phyloP scores from a whole-genome alignment of 129 eudicot species.

The Helianthus annuus region HanXRQr2.0-SUNRISE NC_035447.2:46391629-46392128 shows the following conservation, averaged over 20 bases:
- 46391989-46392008: too few relatives aligned
- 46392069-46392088: too few relatives aligned
- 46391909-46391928: too few relatives aligned
- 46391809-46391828: constrained; percentile 79
- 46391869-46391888: constrained; percentile 77
- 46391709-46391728: constrained; percentile 10
- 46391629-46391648: constrained; percentile 38
- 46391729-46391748: constrained; percentile 49
- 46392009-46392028: too few relatives aligned
- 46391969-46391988: too few relatives aligned
- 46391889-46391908: too few relatives aligned
- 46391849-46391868: constrained; percentile 57
- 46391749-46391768: constrained; percentile 53
- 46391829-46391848: constrained; percentile 75
- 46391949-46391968: too few relatives aligned
- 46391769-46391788: constrained; percentile 44
- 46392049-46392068: too few relatives aligned
- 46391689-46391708: constrained; percentile 14
- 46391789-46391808: constrained; percentile 91
- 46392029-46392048: too few relatives aligned
- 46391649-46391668: constrained; percentile 27
- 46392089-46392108: too few relatives aligned
- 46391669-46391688: constrained; percentile 13
- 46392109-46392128: too few relatives aligned
- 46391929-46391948: too few relatives aligned